Evolutionary conservation across 1,284 basidiomycete species (phyloP).

Genomic region (Tetrapyrgos nigripes): DNA sequence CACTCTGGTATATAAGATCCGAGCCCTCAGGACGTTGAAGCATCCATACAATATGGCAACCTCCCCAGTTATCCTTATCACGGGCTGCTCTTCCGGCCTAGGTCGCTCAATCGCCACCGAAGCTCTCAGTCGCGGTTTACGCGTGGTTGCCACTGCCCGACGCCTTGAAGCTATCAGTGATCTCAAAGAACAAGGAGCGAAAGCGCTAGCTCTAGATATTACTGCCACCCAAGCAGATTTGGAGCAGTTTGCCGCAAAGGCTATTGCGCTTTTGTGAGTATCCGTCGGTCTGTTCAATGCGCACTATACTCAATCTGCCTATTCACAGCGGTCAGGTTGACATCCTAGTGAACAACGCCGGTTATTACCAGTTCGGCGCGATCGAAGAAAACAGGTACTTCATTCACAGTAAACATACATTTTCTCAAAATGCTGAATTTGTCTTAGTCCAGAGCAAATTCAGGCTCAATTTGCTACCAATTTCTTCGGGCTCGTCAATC

Average conservation of each 20-base stretch:
- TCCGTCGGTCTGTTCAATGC: not conserved
- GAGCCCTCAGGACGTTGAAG: too few species aligned
- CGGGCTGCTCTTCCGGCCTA: slow-evolving; percentile 23
- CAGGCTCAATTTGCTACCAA: slow-evolving; percentile 22
- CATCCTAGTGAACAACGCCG: slow-evolving; percentile 23
- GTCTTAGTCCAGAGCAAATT: slow-evolving; percentile 1
- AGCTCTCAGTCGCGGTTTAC: not conserved
- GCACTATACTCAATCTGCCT: not conserved
- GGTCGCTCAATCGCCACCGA: slow-evolving; percentile 16
- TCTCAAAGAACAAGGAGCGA: slow-evolving; percentile 10
- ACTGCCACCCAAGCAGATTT: slow-evolving; percentile 5
- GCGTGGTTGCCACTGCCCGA: slow-evolving; percentile 15
- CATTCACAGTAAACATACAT: not conserved
- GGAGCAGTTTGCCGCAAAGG: slow-evolving; percentile 14
- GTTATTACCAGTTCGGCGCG: slow-evolving; percentile 19
- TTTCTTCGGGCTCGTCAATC: slow-evolving; percentile 20
- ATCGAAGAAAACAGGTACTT: slow-evolving; percentile 17
- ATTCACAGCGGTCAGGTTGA: slow-evolving; percentile 19
- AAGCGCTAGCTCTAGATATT: slow-evolving; percentile 8
- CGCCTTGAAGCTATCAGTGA: slow-evolving; percentile 10
- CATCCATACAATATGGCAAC: too few species aligned
- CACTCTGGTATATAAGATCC: too few species aligned
- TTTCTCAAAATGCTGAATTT: too few species aligned
- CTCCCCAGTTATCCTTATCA: slow-evolving; percentile 19
- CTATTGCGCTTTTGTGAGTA: slow-evolving; percentile 16